Conservation (phyloP, 2,329 filamentous ascomycete species). For the Plectosphaerella cucumerina region DNA sequence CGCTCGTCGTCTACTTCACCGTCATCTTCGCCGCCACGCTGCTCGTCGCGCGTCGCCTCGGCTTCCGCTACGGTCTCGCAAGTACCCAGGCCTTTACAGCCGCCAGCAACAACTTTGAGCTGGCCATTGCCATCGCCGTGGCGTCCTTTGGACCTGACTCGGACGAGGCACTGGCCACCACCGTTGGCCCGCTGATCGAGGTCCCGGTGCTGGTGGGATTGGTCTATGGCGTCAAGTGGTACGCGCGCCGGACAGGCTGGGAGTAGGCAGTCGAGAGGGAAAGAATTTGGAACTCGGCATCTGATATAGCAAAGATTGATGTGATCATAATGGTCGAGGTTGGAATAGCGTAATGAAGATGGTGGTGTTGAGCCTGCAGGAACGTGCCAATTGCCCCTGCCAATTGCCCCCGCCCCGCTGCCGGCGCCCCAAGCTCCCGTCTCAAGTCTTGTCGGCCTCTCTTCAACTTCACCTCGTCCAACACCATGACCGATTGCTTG, state of each 20-base stretch:
- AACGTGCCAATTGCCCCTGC: no score
- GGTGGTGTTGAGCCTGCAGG: no score
- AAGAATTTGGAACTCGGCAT: background rate
- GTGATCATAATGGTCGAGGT: background rate
- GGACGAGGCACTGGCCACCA: conserved; percentile 69
- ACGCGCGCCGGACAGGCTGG: background rate
- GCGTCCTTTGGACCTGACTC: conserved; percentile 68
- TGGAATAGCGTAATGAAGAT: no score
- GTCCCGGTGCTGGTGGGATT: conserved; percentile 69
- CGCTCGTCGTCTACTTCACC: conserved; percentile 69
- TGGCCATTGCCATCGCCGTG: conserved; percentile 76
- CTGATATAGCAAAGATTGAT: background rate
- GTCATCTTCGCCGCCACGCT: conserved; percentile 65
- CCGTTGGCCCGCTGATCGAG: conserved; percentile 74
- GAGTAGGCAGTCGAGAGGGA: background rate
- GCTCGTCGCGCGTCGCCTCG: conserved; percentile 50
- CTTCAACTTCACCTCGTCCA: no score
- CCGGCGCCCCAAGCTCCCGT: no score
- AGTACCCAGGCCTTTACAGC: conserved; percentile 75
- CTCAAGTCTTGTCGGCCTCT: no score
- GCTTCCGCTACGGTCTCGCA: conserved; percentile 63
- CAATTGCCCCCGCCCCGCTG: no score
- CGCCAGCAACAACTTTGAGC: conserved; percentile 80
- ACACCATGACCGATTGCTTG: no score
- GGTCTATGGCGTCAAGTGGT: conserved; percentile 62